Percentiles rank a stretch among this genome's conserved stretches.
Evolutionary conservation across 345 rosid genomes (phyloP).

Genomic region (Gynandropsis gynandra): DNA sequence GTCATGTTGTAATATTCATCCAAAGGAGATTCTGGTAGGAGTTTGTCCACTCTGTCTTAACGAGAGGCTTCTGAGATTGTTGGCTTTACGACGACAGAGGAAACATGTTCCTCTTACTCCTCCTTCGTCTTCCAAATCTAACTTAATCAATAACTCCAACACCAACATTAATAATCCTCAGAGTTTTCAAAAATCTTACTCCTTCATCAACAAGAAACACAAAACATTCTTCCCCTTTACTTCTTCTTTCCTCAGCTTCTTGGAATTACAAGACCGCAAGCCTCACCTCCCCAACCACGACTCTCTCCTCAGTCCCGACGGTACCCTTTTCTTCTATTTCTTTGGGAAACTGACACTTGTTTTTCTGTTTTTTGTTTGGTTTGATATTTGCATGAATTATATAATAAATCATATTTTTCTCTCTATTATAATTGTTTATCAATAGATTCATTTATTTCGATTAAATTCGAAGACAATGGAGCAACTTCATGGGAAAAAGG

Average conservation of each 20-base stretch:
- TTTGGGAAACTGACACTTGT: constrained; percentile 47
- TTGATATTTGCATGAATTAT: too few species aligned
- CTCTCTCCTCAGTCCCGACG: constrained; percentile 22
- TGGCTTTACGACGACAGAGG: constrained; percentile 6
- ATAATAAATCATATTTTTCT: too few species aligned
- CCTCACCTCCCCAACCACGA: constrained; percentile 2
- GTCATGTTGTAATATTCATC: constrained; percentile 75
- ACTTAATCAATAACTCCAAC: too few species aligned
- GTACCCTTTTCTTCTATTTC: constrained; percentile 9
- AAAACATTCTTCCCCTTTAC: constrained; percentile 7
- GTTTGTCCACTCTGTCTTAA: constrained; percentile 70
- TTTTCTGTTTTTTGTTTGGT: too few species aligned
- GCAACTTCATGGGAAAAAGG: constrained; percentile 20
- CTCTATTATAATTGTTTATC: too few species aligned
- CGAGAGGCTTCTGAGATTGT: constrained; percentile 49
- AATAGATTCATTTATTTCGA: constrained; percentile 25
- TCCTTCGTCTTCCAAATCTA: constrained; percentile 9
- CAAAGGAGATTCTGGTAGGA: constrained; percentile 47
- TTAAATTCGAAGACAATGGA: constrained; percentile 18
- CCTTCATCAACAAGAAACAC: constrained; percentile 2
- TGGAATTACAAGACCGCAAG: constrained; percentile 15
- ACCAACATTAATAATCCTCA: neutral
- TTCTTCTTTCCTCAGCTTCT: constrained; percentile 12
- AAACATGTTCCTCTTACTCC: constrained; percentile 3
- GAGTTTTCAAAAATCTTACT: constrained; percentile 1